Evolutionary conservation across 106 monocot species (phyloP), one percentile per base, ranked within the genome.

Genomic region (Phalaenopsis equestris): DNA sequence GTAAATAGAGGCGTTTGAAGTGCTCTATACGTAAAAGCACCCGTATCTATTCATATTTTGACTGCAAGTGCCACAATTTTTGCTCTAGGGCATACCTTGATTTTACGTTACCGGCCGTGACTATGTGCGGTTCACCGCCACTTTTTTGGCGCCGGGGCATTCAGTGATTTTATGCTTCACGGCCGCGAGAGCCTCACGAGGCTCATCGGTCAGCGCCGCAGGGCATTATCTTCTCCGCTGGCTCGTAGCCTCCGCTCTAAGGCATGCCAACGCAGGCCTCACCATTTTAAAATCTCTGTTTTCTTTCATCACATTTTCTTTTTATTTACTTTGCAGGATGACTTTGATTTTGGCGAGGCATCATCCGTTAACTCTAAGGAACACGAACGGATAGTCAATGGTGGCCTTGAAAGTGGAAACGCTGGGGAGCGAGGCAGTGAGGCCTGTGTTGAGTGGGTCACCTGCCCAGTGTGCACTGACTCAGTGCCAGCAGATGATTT

Each of bases 171-270:
- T 76, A 91, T 88, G 91, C 85, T 94, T 8, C 74, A 84, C 12
- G 96, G 96, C 4, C 72, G 92, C 75, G 90, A 92, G 85, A 92
- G 91, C 86, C 79, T 97, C 14, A 48, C 80, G 73, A 86, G 97
- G 75, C 90, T 98, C 78, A 76, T 98, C 76, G 97, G 97, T 30
- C 90, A 92, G 90, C 86, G 97, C 76, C 86, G 89, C 30, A 70
- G 87, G 68, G 68, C 85, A 42, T 87, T 84, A 78, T 84, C 85
- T 39, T 84, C 90, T 58, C 76, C 42, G 30, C 81, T 86, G 76
- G 5, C 78, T 75, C 49, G 36, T 15, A 78, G 84, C 21, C 75
- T 88, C 67, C 57, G 64, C 61, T 56, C 68, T 42, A 48, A 21
- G 57, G 24, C 75, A 74, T 75, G 52, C 24, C 72, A 11, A n/a